Percentiles rank a stretch among this genome's conserved stretches.
Conservation (phyloP, 179 eudicot genomes). For the Heliamphora ciliata region DNA sequence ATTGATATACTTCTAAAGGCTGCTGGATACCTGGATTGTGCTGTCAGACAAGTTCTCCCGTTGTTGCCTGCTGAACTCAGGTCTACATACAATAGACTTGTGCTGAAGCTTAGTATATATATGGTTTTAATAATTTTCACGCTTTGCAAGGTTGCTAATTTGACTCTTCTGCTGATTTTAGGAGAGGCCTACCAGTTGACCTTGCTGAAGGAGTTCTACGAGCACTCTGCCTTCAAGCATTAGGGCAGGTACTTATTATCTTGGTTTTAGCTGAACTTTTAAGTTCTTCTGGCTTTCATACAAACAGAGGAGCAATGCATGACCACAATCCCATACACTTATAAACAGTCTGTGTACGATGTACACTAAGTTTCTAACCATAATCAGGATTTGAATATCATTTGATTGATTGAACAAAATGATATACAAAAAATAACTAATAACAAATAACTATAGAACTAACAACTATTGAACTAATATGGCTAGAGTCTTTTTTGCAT, state of each 20-base stretch:
- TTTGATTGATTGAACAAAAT: background rate
- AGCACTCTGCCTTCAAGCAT: conserved; percentile 88
- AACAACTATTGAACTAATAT: too few species aligned
- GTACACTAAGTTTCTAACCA: background rate
- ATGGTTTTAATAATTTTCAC: background rate
- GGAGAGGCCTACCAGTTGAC: conserved; percentile 94
- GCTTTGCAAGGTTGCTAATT: conserved; percentile 11
- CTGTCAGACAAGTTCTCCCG: conserved; percentile 82
- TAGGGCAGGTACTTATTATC: conserved; percentile 71
- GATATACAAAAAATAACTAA: too few species aligned
- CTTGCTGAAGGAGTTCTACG: conserved; percentile 90
- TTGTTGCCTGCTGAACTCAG: conserved; percentile 72
- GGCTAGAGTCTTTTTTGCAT: too few species aligned
- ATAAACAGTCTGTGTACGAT: background rate
- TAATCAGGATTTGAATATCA: background rate
- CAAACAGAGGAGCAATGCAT: background rate
- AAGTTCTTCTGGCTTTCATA: conserved; percentile 10
- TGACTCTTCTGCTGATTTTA: conserved; percentile 29
- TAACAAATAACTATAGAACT: too few species aligned
- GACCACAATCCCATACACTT: background rate
- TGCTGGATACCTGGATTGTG: conserved; percentile 97
- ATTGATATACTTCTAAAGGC: conserved; percentile 88
- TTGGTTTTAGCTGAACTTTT: conserved; percentile 4
- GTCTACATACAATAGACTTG: conserved; percentile 24
- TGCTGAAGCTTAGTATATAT: background rate